phyloP scores from a whole-genome alignment of 192 early-diverging fungal species.

The Phycomyces blakesleeanus region DNA sequence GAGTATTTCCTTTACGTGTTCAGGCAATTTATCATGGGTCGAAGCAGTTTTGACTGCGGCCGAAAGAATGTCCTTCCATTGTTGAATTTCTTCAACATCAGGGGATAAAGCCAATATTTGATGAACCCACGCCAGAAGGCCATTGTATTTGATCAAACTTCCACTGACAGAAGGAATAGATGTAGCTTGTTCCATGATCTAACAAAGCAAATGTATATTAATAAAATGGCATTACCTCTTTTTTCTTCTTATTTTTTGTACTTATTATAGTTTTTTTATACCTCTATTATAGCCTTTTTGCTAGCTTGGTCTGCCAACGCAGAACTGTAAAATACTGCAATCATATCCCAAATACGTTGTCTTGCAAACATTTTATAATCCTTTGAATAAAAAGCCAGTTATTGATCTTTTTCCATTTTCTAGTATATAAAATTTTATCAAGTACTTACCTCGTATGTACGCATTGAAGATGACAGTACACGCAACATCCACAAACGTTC shows the following conservation, averaged over 20 bases:
- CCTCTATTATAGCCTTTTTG: slow-evolving; percentile 48
- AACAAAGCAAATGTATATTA: background rate
- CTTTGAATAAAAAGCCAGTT: slow-evolving; percentile 24
- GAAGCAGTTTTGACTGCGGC: background rate
- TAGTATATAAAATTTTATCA: background rate
- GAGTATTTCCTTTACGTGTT: slow-evolving; percentile 11
- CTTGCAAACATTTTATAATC: slow-evolving; percentile 69
- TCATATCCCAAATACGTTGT: slow-evolving; percentile 66
- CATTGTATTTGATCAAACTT: slow-evolving; percentile 15
- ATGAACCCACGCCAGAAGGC: slow-evolving; percentile 25
- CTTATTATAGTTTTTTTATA: slow-evolving; percentile 7
- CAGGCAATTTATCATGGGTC: slow-evolving; percentile 5
- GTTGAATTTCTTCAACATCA: slow-evolving; percentile 3
- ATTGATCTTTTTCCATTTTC: background rate
- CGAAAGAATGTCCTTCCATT: slow-evolving; percentile 12
- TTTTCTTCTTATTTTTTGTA: background rate
- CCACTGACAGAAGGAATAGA: slow-evolving; percentile 6
- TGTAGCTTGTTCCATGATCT: slow-evolving; percentile 19
- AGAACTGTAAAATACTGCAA: slow-evolving; percentile 66
- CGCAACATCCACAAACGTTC: slow-evolving; percentile 76
- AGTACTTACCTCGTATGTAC: slow-evolving; percentile 11
- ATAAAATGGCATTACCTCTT: background rate
- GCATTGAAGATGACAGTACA: slow-evolving; percentile 21
- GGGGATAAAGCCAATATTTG: slow-evolving; percentile 16
- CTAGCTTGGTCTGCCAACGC: slow-evolving; percentile 56